A percentile compares a stretch with the other conserved stretches of the same genome.
Conservation (phyloP, 306 rosid species). For the Cotoneaster glaucophyllus region DNA sequence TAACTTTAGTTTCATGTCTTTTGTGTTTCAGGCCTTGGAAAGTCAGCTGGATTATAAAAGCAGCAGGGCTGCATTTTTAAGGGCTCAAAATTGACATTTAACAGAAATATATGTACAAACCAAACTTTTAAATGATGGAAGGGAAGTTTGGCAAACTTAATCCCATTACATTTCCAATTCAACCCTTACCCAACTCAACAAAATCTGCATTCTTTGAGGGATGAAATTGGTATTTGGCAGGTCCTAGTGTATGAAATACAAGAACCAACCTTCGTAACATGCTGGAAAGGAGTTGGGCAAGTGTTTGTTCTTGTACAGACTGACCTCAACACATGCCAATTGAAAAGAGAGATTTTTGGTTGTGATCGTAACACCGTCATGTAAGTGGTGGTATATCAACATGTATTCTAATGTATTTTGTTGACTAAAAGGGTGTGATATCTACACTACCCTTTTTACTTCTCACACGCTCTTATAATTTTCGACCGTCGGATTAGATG, state of each 20-base stretch:
- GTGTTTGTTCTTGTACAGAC: not conserved
- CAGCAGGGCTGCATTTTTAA: not conserved
- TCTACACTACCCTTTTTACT: rapidly evolving
- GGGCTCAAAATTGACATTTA: not conserved
- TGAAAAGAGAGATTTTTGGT: not conserved
- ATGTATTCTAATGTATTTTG: too few species aligned
- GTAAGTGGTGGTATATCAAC: too few species aligned
- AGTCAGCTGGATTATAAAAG: not conserved
- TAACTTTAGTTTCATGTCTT: not conserved
- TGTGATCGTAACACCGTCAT: too few species aligned
- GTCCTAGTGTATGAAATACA: not conserved
- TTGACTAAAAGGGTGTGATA: too few species aligned
- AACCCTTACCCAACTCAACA: not conserved
- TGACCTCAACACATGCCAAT: not conserved
- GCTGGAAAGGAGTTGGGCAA: not conserved
- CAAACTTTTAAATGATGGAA: not conserved
- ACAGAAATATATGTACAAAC: not conserved
- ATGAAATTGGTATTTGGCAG: not conserved
- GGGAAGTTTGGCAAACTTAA: not conserved
- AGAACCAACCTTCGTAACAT: not conserved
- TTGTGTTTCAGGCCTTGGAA: not conserved
- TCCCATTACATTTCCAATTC: not conserved
- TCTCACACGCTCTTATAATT: too few species aligned
- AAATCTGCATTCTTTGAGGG: not conserved
- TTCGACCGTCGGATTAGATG: rapidly evolving